These are phyloP conservation scores for Excoecaria cochinchinensis DNA, from an alignment of 345 rosid species.

Conservation along the genomic window DNA sequence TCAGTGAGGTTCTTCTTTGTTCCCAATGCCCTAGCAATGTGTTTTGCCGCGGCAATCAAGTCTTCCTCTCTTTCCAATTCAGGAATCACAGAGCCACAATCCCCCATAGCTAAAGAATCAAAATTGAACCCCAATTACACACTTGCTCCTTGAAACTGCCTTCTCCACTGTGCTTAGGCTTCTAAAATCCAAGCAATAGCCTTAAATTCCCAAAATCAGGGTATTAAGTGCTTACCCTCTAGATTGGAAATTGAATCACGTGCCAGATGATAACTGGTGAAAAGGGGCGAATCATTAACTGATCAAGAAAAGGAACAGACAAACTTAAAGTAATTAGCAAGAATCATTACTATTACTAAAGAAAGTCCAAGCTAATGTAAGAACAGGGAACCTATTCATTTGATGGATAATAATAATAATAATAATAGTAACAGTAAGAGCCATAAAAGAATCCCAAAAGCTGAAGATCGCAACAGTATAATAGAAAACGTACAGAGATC, in stretches of 20 bases:
- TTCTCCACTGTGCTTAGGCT: not conserved
- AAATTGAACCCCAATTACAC: not conserved
- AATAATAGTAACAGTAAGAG: not conserved
- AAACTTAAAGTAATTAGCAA: not conserved
- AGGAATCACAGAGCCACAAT: constrained; percentile 26
- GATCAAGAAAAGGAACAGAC: not conserved
- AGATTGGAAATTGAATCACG: constrained; percentile 5
- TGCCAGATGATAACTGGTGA: not conserved
- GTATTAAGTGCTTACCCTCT: not conserved
- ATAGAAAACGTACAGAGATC: not conserved
- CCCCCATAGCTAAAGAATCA: constrained; percentile 46
- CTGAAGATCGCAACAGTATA: constrained; percentile 5
- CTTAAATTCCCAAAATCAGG: constrained; percentile 6
- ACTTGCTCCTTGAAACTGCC: not conserved
- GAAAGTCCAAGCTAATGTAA: not conserved
- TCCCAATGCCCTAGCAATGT: constrained; percentile 50
- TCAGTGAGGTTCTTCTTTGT: constrained; percentile 57
- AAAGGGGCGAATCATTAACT: not conserved
- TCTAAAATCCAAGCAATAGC: not conserved
- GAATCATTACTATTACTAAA: not conserved
- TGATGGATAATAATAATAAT: not conserved
- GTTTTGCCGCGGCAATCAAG: constrained; percentile 64
- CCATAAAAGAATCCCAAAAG: not conserved
- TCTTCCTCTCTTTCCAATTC: constrained; percentile 53
- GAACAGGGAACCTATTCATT: not conserved